Evolutionary conservation across 176 grass and related monocot genomes (phyloP), one percentile per base, ranked within the genome.

Genomic region (Musa itinerans): DNA sequence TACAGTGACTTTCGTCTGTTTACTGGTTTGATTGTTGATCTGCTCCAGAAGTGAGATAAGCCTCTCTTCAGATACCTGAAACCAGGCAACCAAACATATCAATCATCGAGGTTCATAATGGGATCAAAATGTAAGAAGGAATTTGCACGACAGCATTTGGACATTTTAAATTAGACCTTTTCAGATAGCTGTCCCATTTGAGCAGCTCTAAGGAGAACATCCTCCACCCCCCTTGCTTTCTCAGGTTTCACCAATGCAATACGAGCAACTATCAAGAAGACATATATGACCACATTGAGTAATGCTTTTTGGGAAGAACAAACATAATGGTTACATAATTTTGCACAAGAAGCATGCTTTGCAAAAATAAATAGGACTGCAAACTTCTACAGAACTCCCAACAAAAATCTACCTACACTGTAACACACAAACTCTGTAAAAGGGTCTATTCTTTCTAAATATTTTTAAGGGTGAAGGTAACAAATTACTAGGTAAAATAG

Each of bases 201-300:
- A 65, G 88, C 86, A 81, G 90, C 86, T 85, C 96, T 92, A 53
- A 99, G 79, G 51, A 99, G 24, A 81, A 89, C 83, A 87, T 99
- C 96, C 78, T 99, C 96, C 78, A 99, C 96, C 1, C 88, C 86
- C 89, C 91, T 99, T 54, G 96, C 91, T 83, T 95, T 99, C 26
- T 99, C 96, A 89, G 96, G 91, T 68, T 94, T 99, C 72, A 99
- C 96, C 83, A 95, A 88, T 63, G 88, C 88, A 82, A 95, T 95
- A n/a, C 91, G 85, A 69, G 91, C 79, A 11, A 90, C 91, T 95
- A 81, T 51, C 48, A 68, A 77, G 73, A 71, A 51, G 1, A 50
- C 4, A 70, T 19, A 51, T 68, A 29, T 29, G 2, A 29, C 29
- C 3, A 29, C 29, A 29, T 43, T 43, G 4, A 43, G 34, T 43